Evolutionary conservation across 352 stramenopile species (phyloP), one percentile per base, ranked within the genome.

Genomic region (Bremia lactucae): DNA sequence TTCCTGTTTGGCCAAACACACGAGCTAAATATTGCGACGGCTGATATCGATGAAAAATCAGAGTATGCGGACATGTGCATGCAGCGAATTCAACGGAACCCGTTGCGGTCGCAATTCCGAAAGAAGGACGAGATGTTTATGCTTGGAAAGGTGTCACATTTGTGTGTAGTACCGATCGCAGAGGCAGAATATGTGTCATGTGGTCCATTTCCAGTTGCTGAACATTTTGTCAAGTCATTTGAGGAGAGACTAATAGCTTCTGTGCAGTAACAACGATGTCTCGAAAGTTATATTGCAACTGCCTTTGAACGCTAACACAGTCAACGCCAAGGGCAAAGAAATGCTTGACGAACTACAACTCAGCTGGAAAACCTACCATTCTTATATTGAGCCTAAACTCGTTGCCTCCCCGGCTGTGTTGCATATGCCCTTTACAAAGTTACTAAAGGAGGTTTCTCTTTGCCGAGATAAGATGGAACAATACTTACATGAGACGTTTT

Each of bases 341-440:
- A 78, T 84, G 66, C 33, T 70, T n/a, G 24, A 46, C 0, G 66
- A 76, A n/a, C 31, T 84, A 0, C 38, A 57, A 41, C 18, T 58
- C 1, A 84, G 62, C 33, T 84, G 68, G 72, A 15, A 49, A 1
- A 45, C 41, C 2, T 62, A 69, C 16, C 58, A 83, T 33, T 36
- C 33, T 0, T 44, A 75, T 14, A 9, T 35, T 4, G 14, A 65
- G 5, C 4, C 19, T 1, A 16, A 36, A 21, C 18, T 72, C 10
- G 44, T 40, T 0, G 7, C 8, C 1, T 16, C 31, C 0, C 37
- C 46, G 3, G n/a, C 20, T 3, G 2, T 5, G 8, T 25, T 71
- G 5, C 7, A 52, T 3, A 2, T 9, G 6, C 23, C 31, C 37
- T 68, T 65, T 21, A 20, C 33, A 34, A 21, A 15, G 1, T 19